Evolutionary conservation across 768 basidiomycete species (phyloP).

Genomic region (Ramaria sp.): DNA sequence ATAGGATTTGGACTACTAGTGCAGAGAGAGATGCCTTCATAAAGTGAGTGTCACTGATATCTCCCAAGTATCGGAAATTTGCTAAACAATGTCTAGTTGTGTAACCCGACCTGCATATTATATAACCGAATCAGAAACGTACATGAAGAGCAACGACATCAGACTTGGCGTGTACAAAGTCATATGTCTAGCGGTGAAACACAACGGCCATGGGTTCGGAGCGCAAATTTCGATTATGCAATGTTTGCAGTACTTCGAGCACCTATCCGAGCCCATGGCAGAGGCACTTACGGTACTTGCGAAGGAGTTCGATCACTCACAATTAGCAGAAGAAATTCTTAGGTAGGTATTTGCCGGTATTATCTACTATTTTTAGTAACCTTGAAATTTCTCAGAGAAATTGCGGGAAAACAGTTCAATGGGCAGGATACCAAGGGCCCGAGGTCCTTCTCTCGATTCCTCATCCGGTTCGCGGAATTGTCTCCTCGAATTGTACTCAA

Average conservation of each 20-base stretch:
- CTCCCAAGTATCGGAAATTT: not conserved
- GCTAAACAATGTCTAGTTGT: slow-evolving; percentile 39
- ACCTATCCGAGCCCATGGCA: slow-evolving; percentile 89
- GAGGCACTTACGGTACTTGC: slow-evolving; percentile 73
- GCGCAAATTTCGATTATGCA: slow-evolving; percentile 90
- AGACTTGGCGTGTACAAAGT: slow-evolving; percentile 74
- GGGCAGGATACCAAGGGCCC: slow-evolving; percentile 83
- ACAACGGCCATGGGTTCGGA: slow-evolving; percentile 72
- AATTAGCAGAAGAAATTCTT: slow-evolving; percentile 85
- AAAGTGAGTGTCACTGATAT: slow-evolving; percentile 39
- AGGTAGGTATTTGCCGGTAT: slow-evolving; percentile 22
- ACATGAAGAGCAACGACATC: slow-evolving; percentile 74
- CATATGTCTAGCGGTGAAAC: slow-evolving; percentile 85
- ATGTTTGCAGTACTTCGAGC: slow-evolving; percentile 86
- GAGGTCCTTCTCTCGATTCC: slow-evolving; percentile 73
- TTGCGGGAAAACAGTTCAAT: slow-evolving; percentile 66
- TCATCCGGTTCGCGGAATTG: slow-evolving; percentile 70
- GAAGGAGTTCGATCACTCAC: slow-evolving; percentile 79
- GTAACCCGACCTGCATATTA: slow-evolving; percentile 83
- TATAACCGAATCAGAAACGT: slow-evolving; percentile 73
- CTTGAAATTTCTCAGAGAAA: slow-evolving; percentile 42
- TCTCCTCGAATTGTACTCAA: slow-evolving; percentile 75
- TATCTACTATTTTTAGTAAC: not conserved
- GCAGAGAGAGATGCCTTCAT: slow-evolving; percentile 82
- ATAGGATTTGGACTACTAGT: slow-evolving; percentile 84